These are phyloP conservation scores for Plasmodium cynomolgi DNA, from an alignment of 169 alveolate genomes.

Conservation along the genomic window DNA sequence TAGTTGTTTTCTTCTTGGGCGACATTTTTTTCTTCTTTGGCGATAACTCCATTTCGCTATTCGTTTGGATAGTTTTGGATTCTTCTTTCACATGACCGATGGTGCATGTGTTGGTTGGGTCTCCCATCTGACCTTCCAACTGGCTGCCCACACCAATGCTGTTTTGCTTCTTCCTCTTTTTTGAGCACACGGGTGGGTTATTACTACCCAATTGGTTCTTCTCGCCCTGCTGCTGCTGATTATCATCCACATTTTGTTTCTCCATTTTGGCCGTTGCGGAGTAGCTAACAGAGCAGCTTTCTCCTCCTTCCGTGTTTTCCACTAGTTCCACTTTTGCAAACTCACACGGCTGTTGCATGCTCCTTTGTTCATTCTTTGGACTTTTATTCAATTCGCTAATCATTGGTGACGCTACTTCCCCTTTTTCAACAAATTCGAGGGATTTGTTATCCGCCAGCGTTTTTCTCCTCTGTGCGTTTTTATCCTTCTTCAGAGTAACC, in stretches of 20 bases:
- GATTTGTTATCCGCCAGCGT: not conserved
- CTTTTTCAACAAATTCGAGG: not conserved
- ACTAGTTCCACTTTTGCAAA: not conserved
- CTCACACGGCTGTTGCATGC: not conserved
- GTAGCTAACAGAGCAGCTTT: not conserved
- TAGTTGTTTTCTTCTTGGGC: not conserved
- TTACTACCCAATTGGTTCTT: not conserved
- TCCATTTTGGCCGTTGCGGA: not conserved
- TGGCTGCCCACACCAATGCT: not conserved
- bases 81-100: not conserved
- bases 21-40: not conserved
- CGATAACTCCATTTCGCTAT: not conserved
- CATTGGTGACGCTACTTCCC: not conserved
- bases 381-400: not conserved
- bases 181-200: not conserved
- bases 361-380: not conserved
- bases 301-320: not conserved
- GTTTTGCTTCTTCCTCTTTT: not conserved
- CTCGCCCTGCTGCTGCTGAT: not conserved
- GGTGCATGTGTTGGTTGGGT: not conserved
- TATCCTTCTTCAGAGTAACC: not conserved
- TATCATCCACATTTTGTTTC: not conserved
- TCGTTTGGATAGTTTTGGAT: not conserved
- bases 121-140: not conserved
- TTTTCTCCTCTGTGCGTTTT: not conserved